Evolutionary conservation across 192 early-diverging fungal genomes (phyloP), one percentile per base, ranked within the genome.

Genomic region (Podila verticillata): DNA sequence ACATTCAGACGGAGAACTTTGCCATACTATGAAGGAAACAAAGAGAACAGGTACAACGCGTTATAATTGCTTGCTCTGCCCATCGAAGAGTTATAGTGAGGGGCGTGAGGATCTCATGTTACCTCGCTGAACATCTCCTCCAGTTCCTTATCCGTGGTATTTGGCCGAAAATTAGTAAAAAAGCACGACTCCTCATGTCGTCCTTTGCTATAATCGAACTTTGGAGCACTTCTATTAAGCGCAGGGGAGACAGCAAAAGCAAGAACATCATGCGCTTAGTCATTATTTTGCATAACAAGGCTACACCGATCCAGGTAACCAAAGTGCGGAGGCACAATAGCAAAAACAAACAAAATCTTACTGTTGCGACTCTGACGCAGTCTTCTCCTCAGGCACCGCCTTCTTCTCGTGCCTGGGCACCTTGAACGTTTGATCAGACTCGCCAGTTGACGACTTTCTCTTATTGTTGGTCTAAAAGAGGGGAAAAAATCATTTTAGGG

Each of bases 151-250:
- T 72, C 70, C 26, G 70, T 80, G 57, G 63, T 72, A 0, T 32
- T 24, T 19, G 3, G 26, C 12, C 48, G 61, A 59, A 80, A 80
- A 56, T 80, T 80, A 15, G 56, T 57, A 9, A 80, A 70, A 64
- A 72, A 80, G 61, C 70, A 80, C 3, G 77, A 72, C 26, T 80
- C 70, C 0, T 57, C 64, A 59, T 72, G 77, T 5, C 70, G 70
- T 34, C 77, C 77, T 57, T 59, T 35, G 32, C 65, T 64, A 19
- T 67, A 60, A 36, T 72, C 65, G 49, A 72, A 28, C 26, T 66
- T 70, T 54, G 32, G n/a, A 44, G 39, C 3, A 44, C 17, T 28
- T 5, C 24, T 64, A 30, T 19, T 22, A 19, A 48, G 26, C n/a
- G n/a, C 35, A 64, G 22, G 22, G 2, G 28, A 7, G 8, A 35